Conservation (phyloP, 2,329 filamentous ascomycete genomes). For the Aspergillus texensis region DNA sequence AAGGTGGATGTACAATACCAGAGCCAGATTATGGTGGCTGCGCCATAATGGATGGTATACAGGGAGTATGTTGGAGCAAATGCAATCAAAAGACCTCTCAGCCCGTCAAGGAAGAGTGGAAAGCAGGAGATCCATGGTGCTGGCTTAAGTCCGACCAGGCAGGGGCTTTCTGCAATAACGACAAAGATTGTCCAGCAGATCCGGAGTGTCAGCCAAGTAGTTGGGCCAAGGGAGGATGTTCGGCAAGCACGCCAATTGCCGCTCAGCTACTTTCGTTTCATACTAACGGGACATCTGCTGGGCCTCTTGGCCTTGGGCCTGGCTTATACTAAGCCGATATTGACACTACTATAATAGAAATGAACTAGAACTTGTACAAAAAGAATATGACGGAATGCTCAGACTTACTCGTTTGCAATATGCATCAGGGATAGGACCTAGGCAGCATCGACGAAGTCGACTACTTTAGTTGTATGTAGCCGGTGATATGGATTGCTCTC, state of each 20-base stretch:
- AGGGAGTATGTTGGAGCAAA: not conserved
- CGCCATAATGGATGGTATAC: no score
- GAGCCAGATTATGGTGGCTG: no score
- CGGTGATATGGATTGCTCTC: no score
- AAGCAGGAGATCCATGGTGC: constrained; percentile 6
- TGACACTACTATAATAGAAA: not conserved
- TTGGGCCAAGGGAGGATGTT: constrained; percentile 2
- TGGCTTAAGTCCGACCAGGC: constrained; percentile 5
- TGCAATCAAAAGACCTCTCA: constrained; percentile 3
- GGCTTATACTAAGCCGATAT: not conserved
- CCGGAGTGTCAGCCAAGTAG: constrained; percentile 7
- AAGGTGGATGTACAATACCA: not conserved
- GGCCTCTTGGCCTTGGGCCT: not conserved
- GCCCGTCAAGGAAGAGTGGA: not conserved
- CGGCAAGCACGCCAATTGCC: not conserved
- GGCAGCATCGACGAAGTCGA: no score
- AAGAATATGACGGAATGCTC: no score
- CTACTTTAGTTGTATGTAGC: no score
- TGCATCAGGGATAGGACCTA: no score
- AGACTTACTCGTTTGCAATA: no score
- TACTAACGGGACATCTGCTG: not conserved
- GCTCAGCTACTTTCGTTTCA: not conserved
- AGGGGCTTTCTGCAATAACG: constrained; percentile 4
- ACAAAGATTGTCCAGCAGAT: not conserved
- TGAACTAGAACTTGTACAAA: not conserved